Evolutionary conservation across 805 yeast species (phyloP).

Genomic region (Wickerhamomyces bovis): DNA sequence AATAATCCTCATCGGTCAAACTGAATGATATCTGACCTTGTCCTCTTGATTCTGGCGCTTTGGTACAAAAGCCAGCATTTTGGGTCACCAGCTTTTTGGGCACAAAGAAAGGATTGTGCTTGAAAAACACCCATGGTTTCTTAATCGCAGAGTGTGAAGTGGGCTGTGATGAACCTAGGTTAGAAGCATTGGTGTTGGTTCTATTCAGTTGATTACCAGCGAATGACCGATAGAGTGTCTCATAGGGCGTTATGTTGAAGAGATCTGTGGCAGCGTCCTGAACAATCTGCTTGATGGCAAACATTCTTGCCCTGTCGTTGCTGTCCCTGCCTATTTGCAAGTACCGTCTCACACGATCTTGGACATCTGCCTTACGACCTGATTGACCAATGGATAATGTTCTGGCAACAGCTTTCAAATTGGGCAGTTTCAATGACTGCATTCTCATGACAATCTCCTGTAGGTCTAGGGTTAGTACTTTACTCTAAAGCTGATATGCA

Average conservation of each 20-base stretch:
- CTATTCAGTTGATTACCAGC: background rate
- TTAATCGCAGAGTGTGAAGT: conserved; percentile 13
- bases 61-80: conserved; percentile 39
- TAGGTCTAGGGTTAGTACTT: background rate
- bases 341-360: conserved; percentile 45
- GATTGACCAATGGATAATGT: conserved; percentile 40
- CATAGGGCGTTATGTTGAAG: conserved; percentile 33
- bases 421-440: conserved; percentile 34
- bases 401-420: conserved; percentile 47
- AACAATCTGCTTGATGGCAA: conserved; percentile 40
- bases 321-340: conserved; percentile 35
- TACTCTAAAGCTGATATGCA: no score
- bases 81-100: conserved; percentile 41
- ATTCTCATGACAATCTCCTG: background rate
- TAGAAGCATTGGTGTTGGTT: background rate
- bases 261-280: conserved; percentile 29
- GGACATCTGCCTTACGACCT: conserved; percentile 60
- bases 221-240: conserved; percentile 16
- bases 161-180: conserved; percentile 6
- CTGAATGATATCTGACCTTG: conserved; percentile 36
- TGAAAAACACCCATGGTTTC: conserved; percentile 42
- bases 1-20: conserved; percentile 37
- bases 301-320: conserved; percentile 37
- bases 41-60: conserved; percentile 40
- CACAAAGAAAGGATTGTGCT: conserved; percentile 50